Base-by-base conservation (phyloP, 179 eudicot genomes). In the Nepenthes alata region DNA sequence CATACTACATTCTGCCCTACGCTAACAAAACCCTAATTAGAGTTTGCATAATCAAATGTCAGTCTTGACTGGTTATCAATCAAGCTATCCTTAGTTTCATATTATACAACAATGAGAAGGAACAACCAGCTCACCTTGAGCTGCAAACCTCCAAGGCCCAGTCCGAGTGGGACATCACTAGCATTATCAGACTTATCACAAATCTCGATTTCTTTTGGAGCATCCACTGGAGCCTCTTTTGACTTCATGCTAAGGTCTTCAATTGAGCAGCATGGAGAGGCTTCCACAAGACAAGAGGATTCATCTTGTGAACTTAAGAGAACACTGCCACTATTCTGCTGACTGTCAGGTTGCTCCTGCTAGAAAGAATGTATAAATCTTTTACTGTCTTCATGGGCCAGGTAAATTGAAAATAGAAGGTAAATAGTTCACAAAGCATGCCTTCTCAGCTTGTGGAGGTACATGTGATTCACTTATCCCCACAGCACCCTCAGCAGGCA, bases 131-230 rank as follows among this genome's bases (percentile, higher is more conserved):
- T 49, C 58, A 89, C 98, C 97, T 85, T 93, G 35, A 93, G 88
- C 74, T 86, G 96, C 75, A 93, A 78, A 58, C 94, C 97, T 66
- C 90, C 95, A 37, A 78, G 67, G 61, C 98, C 98, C 71, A 89
- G 58, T 66, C 97, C 98, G 69, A 93, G 85, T 38, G 98, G 98
- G 60, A 83, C 79, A 65, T 71, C 62, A 57, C 74, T 68, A 53
- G 79, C 64, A 58, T 71, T 76, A 65, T 66, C 75, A 57, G 73
- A 53, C 53, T 51, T 73, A 67, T 61, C 77, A 51, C 56, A 58
- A 57, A 50, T 72, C 45, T 76, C 80, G 60, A 58, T 64, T 36
- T 75, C 69, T 47, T 62, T 60, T 50, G 75, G 52, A 64, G 73
- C 53, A 53, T 53, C 62, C 47, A 70, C 76, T 15, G 35, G 62